Percentiles rank a stretch among this genome's conserved stretches.
Conservation (phyloP, 106 monocot species). For the Allium fistulosum region DNA sequence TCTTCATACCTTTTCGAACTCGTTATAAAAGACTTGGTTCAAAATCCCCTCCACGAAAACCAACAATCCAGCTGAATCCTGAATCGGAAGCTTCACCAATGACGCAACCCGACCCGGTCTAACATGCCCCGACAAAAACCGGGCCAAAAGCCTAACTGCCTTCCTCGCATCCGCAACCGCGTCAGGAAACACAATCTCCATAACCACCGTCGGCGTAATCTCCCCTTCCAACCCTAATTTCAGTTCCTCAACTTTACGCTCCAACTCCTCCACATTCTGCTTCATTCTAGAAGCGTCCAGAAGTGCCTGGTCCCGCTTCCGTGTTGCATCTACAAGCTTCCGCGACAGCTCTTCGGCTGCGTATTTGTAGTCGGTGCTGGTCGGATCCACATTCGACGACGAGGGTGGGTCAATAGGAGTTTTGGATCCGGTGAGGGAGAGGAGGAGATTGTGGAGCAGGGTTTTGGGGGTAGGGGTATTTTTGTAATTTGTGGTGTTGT, state of each 20-base stretch:
- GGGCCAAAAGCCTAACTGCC: slow-evolving; percentile 8
- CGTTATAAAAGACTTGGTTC: slow-evolving; percentile 62
- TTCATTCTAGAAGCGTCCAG: slow-evolving; percentile 13
- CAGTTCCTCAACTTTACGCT: slow-evolving; percentile 52
- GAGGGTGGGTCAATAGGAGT: slow-evolving; percentile 12
- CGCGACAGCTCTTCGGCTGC: slow-evolving; percentile 62
- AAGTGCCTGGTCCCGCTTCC: slow-evolving; percentile 47
- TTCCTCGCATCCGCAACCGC: not conserved
- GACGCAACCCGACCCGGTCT: slow-evolving; percentile 23
- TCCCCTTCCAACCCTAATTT: slow-evolving; percentile 43
- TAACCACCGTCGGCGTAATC: slow-evolving; percentile 6
- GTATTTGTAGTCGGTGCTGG: slow-evolving; percentile 8
- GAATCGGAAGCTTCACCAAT: slow-evolving; percentile 17
- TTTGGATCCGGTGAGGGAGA: slow-evolving; percentile 13
- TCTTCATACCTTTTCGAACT: slow-evolving; percentile 38
- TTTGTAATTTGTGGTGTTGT: slow-evolving; percentile 1
- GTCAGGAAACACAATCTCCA: not conserved
- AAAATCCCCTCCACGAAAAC: slow-evolving; percentile 49
- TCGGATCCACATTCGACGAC: not conserved
- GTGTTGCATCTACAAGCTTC: slow-evolving; percentile 63
- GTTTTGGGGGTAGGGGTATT: slow-evolving; percentile 9
- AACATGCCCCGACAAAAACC: slow-evolving; percentile 31
- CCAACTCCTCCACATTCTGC: slow-evolving; percentile 52
- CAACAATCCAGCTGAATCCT: slow-evolving; percentile 15
- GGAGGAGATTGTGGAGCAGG: slow-evolving; percentile 33